Evolutionary conservation across 768 basidiomycete genomes (phyloP).

Genomic region (Suillus tomentosus): DNA sequence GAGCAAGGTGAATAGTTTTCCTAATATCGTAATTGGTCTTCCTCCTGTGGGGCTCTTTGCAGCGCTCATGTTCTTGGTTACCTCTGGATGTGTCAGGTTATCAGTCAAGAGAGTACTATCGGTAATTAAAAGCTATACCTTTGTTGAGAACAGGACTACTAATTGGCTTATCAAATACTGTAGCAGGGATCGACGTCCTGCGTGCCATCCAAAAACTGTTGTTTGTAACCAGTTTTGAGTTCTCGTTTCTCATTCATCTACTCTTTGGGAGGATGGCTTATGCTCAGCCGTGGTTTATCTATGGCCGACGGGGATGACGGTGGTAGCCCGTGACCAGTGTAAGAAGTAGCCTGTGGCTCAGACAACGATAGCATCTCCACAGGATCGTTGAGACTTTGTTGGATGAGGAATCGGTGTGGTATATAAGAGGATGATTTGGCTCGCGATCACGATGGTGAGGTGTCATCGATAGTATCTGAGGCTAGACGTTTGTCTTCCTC

Average conservation of each 20-base stretch:
- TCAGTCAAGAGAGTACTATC: not conserved
- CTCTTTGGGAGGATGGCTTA: constrained; percentile 24
- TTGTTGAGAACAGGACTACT: constrained; percentile 70
- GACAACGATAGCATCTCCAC: constrained; percentile 57
- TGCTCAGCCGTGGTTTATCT: constrained; percentile 33
- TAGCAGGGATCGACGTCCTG: constrained; percentile 41
- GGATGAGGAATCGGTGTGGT: constrained; percentile 54
- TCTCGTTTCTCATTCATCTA: constrained; percentile 34
- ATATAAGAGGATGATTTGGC: constrained; percentile 58
- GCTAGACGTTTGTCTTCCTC: constrained; percentile 37
- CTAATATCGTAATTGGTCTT: constrained; percentile 63
- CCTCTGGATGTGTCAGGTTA: constrained; percentile 41
- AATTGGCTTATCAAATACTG: constrained; percentile 63
- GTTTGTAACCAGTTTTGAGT: constrained; percentile 47
- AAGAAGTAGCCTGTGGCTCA: constrained; percentile 32
- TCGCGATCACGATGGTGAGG: constrained; percentile 47
- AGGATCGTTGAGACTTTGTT: constrained; percentile 74
- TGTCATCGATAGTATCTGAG: constrained; percentile 35
- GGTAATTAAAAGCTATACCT: constrained; percentile 43
- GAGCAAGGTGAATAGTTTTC: constrained; percentile 31
- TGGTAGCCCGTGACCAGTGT: constrained; percentile 25
- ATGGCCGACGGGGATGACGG: constrained; percentile 23
- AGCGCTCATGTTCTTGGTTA: constrained; percentile 73
- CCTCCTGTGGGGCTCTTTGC: constrained; percentile 63
- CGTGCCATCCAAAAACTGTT: constrained; percentile 36